phyloP scores from a whole-genome alignment of 768 basidiomycete species.

The Naganishia vaughanmartiniae region DNA sequence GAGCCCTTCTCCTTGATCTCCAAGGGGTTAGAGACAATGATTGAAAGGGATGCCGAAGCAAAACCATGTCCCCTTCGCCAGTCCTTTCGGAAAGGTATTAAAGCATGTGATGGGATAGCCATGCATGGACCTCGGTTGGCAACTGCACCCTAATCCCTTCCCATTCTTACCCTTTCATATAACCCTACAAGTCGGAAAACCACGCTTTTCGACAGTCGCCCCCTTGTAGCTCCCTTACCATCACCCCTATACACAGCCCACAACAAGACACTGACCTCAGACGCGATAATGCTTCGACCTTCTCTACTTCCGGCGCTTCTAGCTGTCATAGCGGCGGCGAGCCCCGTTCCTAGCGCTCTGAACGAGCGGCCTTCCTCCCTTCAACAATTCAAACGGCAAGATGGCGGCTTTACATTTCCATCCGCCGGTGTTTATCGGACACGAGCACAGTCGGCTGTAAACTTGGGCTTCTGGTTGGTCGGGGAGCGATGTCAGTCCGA shows the following conservation, averaged over 20 bases:
- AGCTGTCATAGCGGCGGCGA: not conserved
- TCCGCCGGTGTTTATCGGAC: conserved; percentile 56
- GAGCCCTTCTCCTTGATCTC: not conserved
- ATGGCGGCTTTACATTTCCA: not conserved
- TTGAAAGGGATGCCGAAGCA: not conserved
- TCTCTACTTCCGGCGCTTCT: not conserved
- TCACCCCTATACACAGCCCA: too few relatives aligned
- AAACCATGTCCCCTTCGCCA: not conserved
- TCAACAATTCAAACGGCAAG: not conserved
- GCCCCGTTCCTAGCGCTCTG: not conserved
- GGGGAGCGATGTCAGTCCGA: conserved; percentile 60
- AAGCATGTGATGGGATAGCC: not conserved
- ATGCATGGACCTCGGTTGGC: not conserved
- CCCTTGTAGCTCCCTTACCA: too few relatives aligned
- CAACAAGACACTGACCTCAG: not conserved
- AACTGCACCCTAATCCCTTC: not conserved
- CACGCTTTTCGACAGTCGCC: too few relatives aligned
- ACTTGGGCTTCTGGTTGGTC: conserved; percentile 70
- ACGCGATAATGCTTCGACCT: not conserved
- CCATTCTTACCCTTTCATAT: not conserved
- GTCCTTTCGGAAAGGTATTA: conserved; percentile 3
- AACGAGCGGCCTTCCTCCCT: not conserved
- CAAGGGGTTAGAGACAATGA: not conserved
- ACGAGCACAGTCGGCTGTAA: conserved; percentile 64
- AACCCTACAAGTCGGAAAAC: too few relatives aligned